These are phyloP conservation scores for Gonium pectorale DNA, from an alignment of 139 green algal genomes.

Conservation along the genomic window DNA sequence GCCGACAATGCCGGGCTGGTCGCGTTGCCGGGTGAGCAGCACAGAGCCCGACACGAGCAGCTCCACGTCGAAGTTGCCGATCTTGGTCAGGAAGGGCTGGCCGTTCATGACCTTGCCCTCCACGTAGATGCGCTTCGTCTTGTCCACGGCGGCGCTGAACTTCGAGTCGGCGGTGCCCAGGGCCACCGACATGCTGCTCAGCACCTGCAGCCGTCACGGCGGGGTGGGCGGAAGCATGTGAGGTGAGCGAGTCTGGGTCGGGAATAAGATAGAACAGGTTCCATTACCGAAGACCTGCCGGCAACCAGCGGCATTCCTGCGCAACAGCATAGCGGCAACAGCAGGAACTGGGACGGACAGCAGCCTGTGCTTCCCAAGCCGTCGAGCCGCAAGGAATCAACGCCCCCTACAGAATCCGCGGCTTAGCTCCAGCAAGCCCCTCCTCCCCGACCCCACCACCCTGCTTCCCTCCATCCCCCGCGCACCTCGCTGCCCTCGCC, in stretches of 20 bases:
- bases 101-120: constrained; percentile 78
- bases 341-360: too few relatives aligned
- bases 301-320: background rate
- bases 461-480: too few relatives aligned
- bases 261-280: too few relatives aligned
- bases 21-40: constrained; percentile 82
- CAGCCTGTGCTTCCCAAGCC: too few relatives aligned
- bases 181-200: constrained; percentile 73
- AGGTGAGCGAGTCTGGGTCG: too few relatives aligned
- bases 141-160: constrained; percentile 69
- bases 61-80: constrained; percentile 93
- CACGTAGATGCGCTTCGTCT: constrained; percentile 73
- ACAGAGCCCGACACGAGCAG: constrained; percentile 81
- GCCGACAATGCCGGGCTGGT: constrained; percentile 95
- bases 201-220: constrained; percentile 68
- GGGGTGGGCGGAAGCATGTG: too few relatives aligned
- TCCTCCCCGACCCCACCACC: too few relatives aligned
- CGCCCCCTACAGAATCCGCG: too few relatives aligned
- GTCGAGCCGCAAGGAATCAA: too few relatives aligned
- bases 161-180: constrained; percentile 72
- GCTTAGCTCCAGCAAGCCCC: too few relatives aligned
- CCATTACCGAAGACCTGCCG: too few relatives aligned
- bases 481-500: constrained; percentile 45
- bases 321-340: too few relatives aligned
- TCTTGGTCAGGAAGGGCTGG: constrained; percentile 85